Conservation (phyloP, 2,329 filamentous ascomycete species). For the Neopestalotiopsis rosae region DNA sequence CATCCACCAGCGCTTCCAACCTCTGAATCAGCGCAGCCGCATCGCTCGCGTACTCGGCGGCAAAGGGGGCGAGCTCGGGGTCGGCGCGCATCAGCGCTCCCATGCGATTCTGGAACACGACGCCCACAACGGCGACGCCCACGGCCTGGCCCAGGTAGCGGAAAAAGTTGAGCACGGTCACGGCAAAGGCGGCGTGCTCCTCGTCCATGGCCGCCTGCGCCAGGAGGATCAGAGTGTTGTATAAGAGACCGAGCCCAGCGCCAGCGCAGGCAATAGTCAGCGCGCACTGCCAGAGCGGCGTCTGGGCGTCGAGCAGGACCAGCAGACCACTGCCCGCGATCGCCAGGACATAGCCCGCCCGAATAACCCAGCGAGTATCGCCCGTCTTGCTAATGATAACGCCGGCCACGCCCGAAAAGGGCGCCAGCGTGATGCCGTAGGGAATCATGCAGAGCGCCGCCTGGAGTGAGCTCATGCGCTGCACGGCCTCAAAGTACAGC, state of each 20-base stretch:
- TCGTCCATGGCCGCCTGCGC: conserved; percentile 1
- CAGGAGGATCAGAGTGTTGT: background rate
- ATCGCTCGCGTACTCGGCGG: conserved; percentile 7
- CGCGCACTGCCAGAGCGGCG: background rate
- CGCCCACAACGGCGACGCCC: conserved; percentile 8
- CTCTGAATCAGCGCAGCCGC: background rate
- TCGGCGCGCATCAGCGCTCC: background rate
- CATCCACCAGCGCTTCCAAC: background rate
- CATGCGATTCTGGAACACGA: conserved; percentile 12
- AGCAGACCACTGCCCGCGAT: conserved; percentile 4
- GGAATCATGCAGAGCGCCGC: conserved; percentile 4
- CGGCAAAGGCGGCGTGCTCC: background rate
- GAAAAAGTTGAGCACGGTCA: conserved; percentile 3
- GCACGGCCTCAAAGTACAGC: conserved; percentile 11
- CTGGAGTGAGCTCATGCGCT: background rate
- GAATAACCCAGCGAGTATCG: conserved; percentile 7
- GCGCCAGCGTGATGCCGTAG: conserved; percentile 4
- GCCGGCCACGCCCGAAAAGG: conserved; percentile 1
- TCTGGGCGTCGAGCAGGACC: background rate
- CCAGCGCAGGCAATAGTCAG: background rate
- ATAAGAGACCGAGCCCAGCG: background rate
- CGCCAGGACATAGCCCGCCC: background rate
- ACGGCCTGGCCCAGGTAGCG: conserved; percentile 9
- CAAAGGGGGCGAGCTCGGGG: background rate
- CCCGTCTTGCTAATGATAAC: conserved; percentile 1